phyloP scores from a whole-genome alignment of 1,284 basidiomycete genomes.

The Testicularia cyperi region DNA sequence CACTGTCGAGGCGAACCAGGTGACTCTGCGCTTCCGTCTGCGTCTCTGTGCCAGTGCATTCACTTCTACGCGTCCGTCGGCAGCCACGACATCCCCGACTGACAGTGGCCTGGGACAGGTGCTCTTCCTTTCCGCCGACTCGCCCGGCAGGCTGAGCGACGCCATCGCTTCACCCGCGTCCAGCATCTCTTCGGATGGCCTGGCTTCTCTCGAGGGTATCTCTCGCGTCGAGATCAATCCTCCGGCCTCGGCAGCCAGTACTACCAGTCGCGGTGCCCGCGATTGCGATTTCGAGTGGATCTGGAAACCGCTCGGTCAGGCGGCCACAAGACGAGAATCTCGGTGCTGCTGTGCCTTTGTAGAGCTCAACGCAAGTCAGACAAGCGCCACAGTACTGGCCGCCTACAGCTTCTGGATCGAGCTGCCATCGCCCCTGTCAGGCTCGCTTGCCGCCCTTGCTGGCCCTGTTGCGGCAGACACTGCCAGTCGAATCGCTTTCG shows the following conservation, averaged over 20 bases:
- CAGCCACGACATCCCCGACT: not conserved
- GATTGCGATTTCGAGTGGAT: constrained; percentile 43
- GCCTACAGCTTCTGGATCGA: constrained; percentile 25
- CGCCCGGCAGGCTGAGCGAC: constrained; percentile 6
- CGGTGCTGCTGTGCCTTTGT: constrained; percentile 40
- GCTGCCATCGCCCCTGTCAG: not conserved
- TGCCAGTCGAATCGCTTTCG: not conserved
- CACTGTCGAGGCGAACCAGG: constrained; percentile 6
- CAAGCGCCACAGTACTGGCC: constrained; percentile 13
- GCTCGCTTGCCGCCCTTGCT: not conserved
- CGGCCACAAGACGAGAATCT: not conserved
- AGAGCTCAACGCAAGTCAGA: constrained; percentile 10
- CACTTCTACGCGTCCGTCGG: constrained; percentile 1
- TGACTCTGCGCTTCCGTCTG: constrained; percentile 20
- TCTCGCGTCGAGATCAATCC: constrained; percentile 19
- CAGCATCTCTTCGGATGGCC: constrained; percentile 9
- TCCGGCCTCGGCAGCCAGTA: not conserved
- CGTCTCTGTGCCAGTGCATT: constrained; percentile 19
- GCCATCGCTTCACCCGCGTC: constrained; percentile 15
- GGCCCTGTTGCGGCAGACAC: not conserved
- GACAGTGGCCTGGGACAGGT: constrained; percentile 4
- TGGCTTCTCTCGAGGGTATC: constrained; percentile 35
- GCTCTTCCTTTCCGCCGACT: constrained; percentile 32
- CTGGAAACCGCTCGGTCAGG: constrained; percentile 19
- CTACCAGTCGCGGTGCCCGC: constrained; percentile 4